A percentile compares a stretch with the other conserved stretches of the same genome.
phyloP scores from a whole-genome alignment of 768 basidiomycete species.

The Termitomyces sp. region DNA sequence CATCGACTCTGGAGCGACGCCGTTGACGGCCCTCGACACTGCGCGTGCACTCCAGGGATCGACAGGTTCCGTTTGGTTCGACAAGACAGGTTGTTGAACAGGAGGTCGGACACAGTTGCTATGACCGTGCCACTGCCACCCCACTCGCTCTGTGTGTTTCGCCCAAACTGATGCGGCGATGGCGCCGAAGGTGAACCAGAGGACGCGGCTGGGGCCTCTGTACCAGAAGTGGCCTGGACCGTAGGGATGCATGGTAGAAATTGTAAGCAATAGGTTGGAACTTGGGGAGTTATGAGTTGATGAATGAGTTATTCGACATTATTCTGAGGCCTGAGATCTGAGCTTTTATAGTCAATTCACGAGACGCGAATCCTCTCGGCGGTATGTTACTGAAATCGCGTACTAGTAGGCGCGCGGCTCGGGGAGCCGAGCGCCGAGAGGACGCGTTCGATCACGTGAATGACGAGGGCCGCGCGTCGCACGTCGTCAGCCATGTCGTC shows the following conservation, averaged over 20 bases:
- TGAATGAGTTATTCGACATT: not conserved
- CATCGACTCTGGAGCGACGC: conserved; percentile 20
- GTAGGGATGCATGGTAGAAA: conserved; percentile 13
- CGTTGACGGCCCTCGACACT: conserved; percentile 27
- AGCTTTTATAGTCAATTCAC: not conserved
- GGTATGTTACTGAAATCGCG: not conserved
- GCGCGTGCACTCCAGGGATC: conserved; percentile 16
- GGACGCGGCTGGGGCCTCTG: conserved; percentile 48
- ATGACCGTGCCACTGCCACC: conserved; percentile 18
- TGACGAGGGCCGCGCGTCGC: too few species aligned
- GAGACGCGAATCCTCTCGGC: not conserved
- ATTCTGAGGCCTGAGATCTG: not conserved
- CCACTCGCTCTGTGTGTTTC: conserved; percentile 34
- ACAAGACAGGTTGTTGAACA: conserved; percentile 10
- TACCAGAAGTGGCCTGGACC: conserved; percentile 7
- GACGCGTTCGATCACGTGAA: not conserved
- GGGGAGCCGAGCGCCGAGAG: not conserved
- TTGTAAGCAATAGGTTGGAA: too few species aligned
- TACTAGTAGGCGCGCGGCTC: not conserved
- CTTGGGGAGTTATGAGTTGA: not conserved
- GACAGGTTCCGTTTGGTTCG: conserved; percentile 5
- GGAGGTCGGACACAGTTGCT: conserved; percentile 28
- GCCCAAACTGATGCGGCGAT: conserved; percentile 36
- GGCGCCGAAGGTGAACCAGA: conserved; percentile 71
- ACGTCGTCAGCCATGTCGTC: too few species aligned